Base-by-base conservation (phyloP, 2,329 filamentous ascomycete species). In the Hypoxylon sp. region DNA sequence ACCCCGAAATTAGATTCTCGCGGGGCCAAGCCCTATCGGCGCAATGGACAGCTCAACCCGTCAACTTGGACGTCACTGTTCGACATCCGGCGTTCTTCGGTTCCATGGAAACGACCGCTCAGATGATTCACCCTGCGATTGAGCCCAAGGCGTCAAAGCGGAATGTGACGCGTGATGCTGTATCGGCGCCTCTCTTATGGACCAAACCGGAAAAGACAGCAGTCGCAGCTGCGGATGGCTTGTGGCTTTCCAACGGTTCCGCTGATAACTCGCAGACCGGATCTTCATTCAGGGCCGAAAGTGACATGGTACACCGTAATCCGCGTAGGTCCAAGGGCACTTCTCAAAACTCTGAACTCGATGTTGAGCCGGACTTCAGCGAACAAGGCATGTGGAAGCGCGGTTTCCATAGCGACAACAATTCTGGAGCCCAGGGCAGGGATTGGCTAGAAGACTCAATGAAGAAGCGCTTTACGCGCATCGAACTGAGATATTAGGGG, bases 61-160 rank as follows among this genome's bases (percentile, higher is more conserved):
- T 8, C 11, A 35, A 53, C 6, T 77, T 78, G 29, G 74, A 80
- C 59, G 64, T 75, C 3, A 68, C 79, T 7, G 67, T 66, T 42
- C 60, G 72, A 46, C 79, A 80, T 61, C 79, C 80, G 0, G 79
- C 78, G 19, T 78, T 80, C 50, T 74, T 74, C 7, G 48, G 67
- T 15, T 73, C 75, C 1, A 66, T 75, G 62, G 46, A 71, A 52
- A 72, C 72, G 19, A 65, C 55, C 13, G 65, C 72, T 2, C 68
- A 70, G 52, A 69, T 52, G 13, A 70, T 71, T 59, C 77, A 79
- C 56, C 78, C 77, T 5, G 78, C 77, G 1, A 75, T 74, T 19
- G 74, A 75, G 13, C 75, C 17, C 3, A 53, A 55, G 37, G 44
- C 31, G 17, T 39, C 11, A 4, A 63, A 58, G 35, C 51, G 31